Evolutionary conservation across 2,329 filamentous ascomycete genomes (phyloP).

Genomic region (Trichoderma semiorbis): DNA sequence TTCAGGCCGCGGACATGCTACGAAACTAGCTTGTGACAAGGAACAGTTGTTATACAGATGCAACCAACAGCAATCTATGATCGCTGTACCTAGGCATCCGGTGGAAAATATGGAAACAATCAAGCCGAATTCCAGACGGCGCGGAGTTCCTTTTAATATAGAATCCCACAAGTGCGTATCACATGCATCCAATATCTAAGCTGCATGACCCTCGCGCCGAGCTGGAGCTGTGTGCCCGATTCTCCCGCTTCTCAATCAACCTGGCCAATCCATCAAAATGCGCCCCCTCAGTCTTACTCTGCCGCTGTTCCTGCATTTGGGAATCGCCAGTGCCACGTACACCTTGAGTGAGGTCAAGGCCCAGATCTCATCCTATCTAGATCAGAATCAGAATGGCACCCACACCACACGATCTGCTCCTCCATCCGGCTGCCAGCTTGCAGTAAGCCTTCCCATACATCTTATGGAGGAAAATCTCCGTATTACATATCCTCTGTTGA

Average conservation of each 20-base stretch:
- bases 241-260: not conserved
- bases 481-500: not conserved
- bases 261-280: not conserved
- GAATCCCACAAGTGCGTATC: not conserved
- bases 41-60: not conserved
- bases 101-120: not conserved
- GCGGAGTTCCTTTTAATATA: not conserved
- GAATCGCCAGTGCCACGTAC: not conserved
- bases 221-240: not conserved
- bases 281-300: not conserved
- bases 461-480: not conserved
- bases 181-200: not conserved
- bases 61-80: not conserved
- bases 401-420: not conserved
- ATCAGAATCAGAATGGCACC: constrained; percentile 6
- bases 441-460: not conserved
- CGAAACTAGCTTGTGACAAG: not conserved
- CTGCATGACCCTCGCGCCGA: not conserved
- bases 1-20: not conserved
- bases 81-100: not conserved
- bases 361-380: constrained; percentile 19
- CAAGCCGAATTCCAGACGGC: not conserved
- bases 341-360: constrained; percentile 17
- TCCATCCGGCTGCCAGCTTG: constrained; percentile 7
- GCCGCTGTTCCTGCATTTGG: not conserved